Conservation (phyloP, 331 rosid species). For the Prunus yedoensis region DNA sequence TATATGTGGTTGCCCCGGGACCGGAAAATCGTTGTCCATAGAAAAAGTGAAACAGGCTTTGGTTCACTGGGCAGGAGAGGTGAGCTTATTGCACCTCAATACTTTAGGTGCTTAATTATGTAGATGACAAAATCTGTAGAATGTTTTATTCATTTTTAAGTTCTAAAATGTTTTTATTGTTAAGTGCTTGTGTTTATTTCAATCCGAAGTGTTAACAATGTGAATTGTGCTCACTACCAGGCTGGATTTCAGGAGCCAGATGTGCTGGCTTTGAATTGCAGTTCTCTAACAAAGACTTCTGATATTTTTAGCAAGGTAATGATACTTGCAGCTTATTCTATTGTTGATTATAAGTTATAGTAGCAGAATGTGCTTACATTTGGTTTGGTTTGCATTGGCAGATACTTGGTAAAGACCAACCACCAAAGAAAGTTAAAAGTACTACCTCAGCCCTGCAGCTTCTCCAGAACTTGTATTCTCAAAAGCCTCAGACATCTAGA, state of each 20-base stretch:
- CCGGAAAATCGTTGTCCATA: slow-evolving; percentile 80
- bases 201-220: background rate
- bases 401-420: slow-evolving; percentile 55
- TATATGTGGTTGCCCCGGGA: slow-evolving; percentile 89
- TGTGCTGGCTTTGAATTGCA: slow-evolving; percentile 65
- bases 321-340: background rate
- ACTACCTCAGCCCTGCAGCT: slow-evolving; percentile 59
- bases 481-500: slow-evolving; percentile 39
- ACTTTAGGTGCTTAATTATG: background rate
- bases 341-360: background rate
- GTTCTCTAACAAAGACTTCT: slow-evolving; percentile 68
- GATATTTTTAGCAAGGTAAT: slow-evolving; percentile 76
- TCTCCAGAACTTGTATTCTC: slow-evolving; percentile 70
- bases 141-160: background rate
- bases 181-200: background rate
- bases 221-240: slow-evolving; percentile 35
- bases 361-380: slow-evolving; percentile 22
- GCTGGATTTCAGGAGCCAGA: slow-evolving; percentile 56
- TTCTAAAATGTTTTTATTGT: background rate
- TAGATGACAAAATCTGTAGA: background rate
- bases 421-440: slow-evolving; percentile 39
- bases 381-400: slow-evolving; percentile 25
- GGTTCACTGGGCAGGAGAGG: slow-evolving; percentile 70
- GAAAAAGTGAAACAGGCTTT: slow-evolving; percentile 63
- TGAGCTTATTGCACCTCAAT: slow-evolving; percentile 1